These are phyloP conservation scores for Mytilinidion resinicola DNA, from an alignment of 495 filamentous ascomycete genomes.

Conservation along the genomic window DNA sequence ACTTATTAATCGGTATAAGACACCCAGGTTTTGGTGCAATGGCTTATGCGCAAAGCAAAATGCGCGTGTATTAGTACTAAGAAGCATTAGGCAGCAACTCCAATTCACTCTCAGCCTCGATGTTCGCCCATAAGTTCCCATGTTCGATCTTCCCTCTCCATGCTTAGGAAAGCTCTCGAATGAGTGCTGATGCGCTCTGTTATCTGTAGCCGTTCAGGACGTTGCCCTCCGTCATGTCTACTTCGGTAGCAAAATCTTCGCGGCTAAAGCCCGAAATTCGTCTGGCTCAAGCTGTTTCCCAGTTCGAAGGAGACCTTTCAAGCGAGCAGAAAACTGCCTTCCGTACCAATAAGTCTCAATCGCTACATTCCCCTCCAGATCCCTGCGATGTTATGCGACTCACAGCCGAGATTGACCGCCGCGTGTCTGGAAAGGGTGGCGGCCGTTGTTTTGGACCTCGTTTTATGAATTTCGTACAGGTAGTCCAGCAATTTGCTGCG, in stretches of 20 bases:
- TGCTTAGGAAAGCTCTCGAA: too few relatives aligned
- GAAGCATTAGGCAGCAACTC: too few relatives aligned
- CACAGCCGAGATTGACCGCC: constrained; percentile 40
- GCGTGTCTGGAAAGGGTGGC: constrained; percentile 20
- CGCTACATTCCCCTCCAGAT: constrained; percentile 28
- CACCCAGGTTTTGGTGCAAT: too few relatives aligned
- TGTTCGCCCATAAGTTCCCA: too few relatives aligned
- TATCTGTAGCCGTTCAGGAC: not conserved
- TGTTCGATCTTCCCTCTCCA: too few relatives aligned
- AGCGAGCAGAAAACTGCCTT: constrained; percentile 37
- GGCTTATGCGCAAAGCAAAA: too few relatives aligned
- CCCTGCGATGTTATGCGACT: constrained; percentile 39
- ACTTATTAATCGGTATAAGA: too few relatives aligned
- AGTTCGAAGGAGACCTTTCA: constrained; percentile 40
- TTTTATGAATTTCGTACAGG: constrained; percentile 39
- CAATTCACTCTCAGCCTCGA: too few relatives aligned
- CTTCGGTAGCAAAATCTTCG: constrained; percentile 44
- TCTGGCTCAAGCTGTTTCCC: constrained; percentile 38
- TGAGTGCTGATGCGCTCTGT: too few relatives aligned
- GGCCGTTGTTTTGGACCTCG: constrained; percentile 40
- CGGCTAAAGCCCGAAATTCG: constrained; percentile 36
- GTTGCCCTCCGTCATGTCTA: constrained; percentile 36
- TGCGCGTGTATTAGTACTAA: too few relatives aligned
- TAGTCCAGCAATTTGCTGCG: constrained; percentile 41
- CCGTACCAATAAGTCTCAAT: constrained; percentile 24